Conservation (phyloP, 1,284 basidiomycete genomes). For the Ceratobasidium theobromae region DNA sequence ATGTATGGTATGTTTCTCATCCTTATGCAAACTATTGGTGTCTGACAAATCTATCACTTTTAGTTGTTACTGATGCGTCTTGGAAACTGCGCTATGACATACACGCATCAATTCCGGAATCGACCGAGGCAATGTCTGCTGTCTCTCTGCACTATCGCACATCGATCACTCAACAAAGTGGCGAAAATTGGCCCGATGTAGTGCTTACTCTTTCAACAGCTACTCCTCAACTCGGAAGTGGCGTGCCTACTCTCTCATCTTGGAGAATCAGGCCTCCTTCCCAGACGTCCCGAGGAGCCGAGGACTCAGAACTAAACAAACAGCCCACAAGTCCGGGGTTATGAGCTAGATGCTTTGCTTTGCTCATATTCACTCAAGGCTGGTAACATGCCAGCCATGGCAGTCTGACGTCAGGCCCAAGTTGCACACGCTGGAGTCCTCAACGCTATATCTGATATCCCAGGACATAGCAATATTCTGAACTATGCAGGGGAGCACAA, state of each 20-base stretch:
- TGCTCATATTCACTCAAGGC: not conserved
- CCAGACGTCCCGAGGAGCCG: not conserved
- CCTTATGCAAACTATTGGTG: no score
- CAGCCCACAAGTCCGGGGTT: no score
- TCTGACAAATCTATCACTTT: not conserved
- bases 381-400: not conserved
- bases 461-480: no score
- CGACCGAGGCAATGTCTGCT: conserved; percentile 13
- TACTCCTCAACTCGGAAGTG: no score
- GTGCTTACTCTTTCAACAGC: conserved; percentile 37
- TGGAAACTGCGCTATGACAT: no score
- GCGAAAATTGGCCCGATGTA: conserved; percentile 39
- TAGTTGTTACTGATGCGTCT: conserved; percentile 39
- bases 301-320: not conserved
- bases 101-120: no score
- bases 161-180: conserved; percentile 38
- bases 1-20: conserved; percentile 35
- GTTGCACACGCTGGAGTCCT: conserved; percentile 8
- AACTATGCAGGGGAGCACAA: no score
- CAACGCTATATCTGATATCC: no score
- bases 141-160: conserved; percentile 38
- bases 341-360: no score
- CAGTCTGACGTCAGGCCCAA: not conserved
- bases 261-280: conserved; percentile 28
- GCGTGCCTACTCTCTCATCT: conserved; percentile 34